These are phyloP conservation scores for Sclerotinia spermophila DNA, from an alignment of 2,329 filamentous ascomycete genomes.

Conservation along the genomic window DNA sequence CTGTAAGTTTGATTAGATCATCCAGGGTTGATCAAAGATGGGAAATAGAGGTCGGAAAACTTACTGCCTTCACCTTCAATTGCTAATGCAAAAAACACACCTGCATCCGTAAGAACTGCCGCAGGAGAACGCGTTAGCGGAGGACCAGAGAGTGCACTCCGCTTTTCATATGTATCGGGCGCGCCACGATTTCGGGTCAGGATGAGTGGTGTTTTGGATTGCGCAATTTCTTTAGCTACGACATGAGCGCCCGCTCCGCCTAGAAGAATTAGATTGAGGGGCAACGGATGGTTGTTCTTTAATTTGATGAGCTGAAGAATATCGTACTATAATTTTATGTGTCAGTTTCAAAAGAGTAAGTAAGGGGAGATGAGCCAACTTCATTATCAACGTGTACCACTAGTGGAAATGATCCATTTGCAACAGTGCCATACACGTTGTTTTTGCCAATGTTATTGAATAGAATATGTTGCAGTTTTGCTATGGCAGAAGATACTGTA, in stretches of 20 bases:
- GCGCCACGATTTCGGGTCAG: slow-evolving; percentile 41
- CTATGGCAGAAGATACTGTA: slow-evolving; percentile 35
- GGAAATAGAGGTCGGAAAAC: not conserved
- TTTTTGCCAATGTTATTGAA: slow-evolving; percentile 37
- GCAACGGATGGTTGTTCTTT: slow-evolving; percentile 38
- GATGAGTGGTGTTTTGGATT: slow-evolving; percentile 43
- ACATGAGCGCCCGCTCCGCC: slow-evolving; percentile 42
- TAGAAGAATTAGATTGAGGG: slow-evolving; percentile 39
- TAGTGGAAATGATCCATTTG: slow-evolving; percentile 40
- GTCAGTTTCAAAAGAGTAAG: not conserved
- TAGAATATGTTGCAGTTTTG: slow-evolving; percentile 40
- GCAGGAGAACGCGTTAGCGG: slow-evolving; percentile 42
- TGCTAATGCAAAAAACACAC: slow-evolving; percentile 40
- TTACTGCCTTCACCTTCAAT: slow-evolving; percentile 32
- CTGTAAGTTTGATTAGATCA: slow-evolving; percentile 19
- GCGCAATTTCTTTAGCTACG: slow-evolving; percentile 42
- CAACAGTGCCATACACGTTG: slow-evolving; percentile 41
- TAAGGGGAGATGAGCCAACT: slow-evolving; percentile 27
- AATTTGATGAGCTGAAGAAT: slow-evolving; percentile 42
- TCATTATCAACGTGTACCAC: slow-evolving; percentile 42
- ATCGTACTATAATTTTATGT: slow-evolving; percentile 38
- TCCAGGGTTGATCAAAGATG: not conserved
- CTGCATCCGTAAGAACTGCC: slow-evolving; percentile 41
- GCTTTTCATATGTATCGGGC: slow-evolving; percentile 39
- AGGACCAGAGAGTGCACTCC: slow-evolving; percentile 41